phyloP scores from a whole-genome alignment of 495 filamentous ascomycete genomes.

The Diplogelasinospora grovesii region DNA sequence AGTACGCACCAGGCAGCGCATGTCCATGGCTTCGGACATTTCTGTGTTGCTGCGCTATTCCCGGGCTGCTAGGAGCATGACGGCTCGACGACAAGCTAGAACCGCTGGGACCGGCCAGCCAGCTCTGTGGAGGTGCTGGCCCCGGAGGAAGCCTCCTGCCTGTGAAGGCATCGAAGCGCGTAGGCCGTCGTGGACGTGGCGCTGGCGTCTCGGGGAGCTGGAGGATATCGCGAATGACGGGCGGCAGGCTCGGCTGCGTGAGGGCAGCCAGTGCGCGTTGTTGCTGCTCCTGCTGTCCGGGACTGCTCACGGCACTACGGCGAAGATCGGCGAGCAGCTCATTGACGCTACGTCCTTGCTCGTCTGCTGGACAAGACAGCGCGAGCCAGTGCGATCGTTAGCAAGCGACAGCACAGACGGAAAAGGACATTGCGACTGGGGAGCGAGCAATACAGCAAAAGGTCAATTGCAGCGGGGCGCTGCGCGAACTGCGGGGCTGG shows the following conservation, averaged over 20 bases:
- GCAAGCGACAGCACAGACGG: background rate
- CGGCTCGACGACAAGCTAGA: conserved; percentile 18
- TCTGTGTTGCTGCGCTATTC: conserved; percentile 4
- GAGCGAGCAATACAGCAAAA: background rate
- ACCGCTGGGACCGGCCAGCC: no score
- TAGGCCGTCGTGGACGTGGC: conserved; percentile 53
- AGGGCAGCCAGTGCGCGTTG: conserved; percentile 14
- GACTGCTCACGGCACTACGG: conserved; percentile 24
- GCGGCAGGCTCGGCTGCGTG: conserved; percentile 39
- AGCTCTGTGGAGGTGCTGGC: conserved; percentile 65
- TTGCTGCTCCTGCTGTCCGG: conserved; percentile 2
- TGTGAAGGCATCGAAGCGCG: conserved; percentile 32
- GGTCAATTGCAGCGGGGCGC: background rate
- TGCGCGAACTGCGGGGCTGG: background rate
- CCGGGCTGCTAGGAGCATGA: background rate
- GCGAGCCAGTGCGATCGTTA: background rate
- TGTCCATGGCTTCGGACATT: background rate
- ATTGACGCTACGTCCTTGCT: conserved; percentile 36
- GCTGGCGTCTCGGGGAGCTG: conserved; percentile 65
- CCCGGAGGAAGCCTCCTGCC: conserved; percentile 52
- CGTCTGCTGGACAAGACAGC: background rate
- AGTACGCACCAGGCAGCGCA: conserved; percentile 28
- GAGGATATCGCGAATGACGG: conserved; percentile 52
- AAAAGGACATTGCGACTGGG: no score
- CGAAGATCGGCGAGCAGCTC: conserved; percentile 44